Evolutionary conservation across 768 basidiomycete species (phyloP).

Genomic region (Mycena leptocephala): DNA sequence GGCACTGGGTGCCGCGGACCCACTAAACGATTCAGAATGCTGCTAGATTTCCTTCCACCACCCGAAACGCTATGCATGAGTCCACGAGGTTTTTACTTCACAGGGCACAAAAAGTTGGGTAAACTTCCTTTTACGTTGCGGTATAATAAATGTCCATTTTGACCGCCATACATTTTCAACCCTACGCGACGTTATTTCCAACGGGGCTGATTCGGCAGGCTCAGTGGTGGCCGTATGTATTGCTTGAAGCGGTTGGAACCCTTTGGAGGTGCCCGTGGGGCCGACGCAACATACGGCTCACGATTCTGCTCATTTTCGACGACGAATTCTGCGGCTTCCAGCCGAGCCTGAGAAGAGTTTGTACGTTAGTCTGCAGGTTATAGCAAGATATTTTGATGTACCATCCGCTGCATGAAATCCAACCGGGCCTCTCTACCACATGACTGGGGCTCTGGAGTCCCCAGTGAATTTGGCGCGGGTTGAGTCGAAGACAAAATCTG

Average conservation of each 20-base stretch:
- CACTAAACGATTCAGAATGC: too few relatives aligned
- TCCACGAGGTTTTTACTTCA: too few relatives aligned
- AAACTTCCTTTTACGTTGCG: too few relatives aligned
- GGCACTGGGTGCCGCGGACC: too few relatives aligned
- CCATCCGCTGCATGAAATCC: not conserved
- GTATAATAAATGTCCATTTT: too few relatives aligned
- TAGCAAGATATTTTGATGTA: not conserved
- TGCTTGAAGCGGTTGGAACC: not conserved
- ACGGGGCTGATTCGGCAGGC: not conserved
- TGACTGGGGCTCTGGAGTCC: not conserved
- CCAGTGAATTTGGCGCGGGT: slow-evolving; percentile 23
- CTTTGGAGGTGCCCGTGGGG: not conserved
- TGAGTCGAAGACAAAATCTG: slow-evolving; percentile 39
- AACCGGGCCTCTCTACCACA: slow-evolving; percentile 22
- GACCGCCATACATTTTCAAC: too few relatives aligned
- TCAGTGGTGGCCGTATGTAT: not conserved
- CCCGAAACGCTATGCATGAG: too few relatives aligned
- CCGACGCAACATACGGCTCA: not conserved
- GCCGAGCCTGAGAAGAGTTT: not conserved
- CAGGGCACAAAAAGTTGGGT: too few relatives aligned
- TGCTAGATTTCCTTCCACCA: too few relatives aligned
- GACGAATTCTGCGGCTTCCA: not conserved
- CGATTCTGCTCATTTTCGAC: not conserved
- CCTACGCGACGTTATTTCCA: not conserved
- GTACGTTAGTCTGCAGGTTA: not conserved